Evolutionary conservation across 495 filamentous ascomycete species (phyloP).

Genomic region (Elaphomyces granulatus): DNA sequence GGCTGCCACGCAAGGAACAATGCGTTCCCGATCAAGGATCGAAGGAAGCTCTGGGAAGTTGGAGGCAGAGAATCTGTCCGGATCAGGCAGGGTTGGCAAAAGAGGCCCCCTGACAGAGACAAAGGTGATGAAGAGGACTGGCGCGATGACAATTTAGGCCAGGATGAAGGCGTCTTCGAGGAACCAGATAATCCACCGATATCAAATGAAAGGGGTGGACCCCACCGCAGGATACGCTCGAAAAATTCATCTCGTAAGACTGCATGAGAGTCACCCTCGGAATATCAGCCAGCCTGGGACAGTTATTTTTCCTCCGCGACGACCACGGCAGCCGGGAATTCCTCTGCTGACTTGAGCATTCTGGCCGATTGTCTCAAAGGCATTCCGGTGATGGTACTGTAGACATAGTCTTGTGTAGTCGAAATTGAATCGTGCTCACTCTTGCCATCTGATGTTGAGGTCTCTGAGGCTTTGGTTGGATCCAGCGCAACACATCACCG

Average conservation of each 20-base stretch:
- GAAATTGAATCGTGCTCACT: no score
- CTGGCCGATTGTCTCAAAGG: no score
- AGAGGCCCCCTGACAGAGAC: slow-evolving; percentile 64
- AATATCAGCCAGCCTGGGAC: no score
- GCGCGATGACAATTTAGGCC: slow-evolving; percentile 44
- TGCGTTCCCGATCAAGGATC: slow-evolving; percentile 57
- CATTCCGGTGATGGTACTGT: no score
- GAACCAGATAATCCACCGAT: slow-evolving; percentile 67
- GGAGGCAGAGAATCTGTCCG: slow-evolving; percentile 60
- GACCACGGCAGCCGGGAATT: no score
- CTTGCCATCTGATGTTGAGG: no score
- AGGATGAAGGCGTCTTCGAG: slow-evolving; percentile 49
- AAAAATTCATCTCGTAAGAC: slow-evolving; percentile 18
- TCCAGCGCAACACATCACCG: no score
- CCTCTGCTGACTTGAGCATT: no score
- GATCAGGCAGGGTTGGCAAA: slow-evolving; percentile 43
- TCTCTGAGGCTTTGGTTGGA: no score
- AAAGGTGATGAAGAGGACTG: slow-evolving; percentile 55
- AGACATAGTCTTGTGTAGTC: no score
- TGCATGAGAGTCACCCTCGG: no score
- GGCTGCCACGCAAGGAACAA: slow-evolving; percentile 65
- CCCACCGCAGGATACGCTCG: slow-evolving; percentile 32
- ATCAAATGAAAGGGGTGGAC: slow-evolving; percentile 35
- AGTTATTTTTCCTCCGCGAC: no score
- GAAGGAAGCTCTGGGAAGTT: slow-evolving; percentile 83